Conservation (phyloP, 2,329 filamentous ascomycete species). For the Trichoderma guizhouense region DNA sequence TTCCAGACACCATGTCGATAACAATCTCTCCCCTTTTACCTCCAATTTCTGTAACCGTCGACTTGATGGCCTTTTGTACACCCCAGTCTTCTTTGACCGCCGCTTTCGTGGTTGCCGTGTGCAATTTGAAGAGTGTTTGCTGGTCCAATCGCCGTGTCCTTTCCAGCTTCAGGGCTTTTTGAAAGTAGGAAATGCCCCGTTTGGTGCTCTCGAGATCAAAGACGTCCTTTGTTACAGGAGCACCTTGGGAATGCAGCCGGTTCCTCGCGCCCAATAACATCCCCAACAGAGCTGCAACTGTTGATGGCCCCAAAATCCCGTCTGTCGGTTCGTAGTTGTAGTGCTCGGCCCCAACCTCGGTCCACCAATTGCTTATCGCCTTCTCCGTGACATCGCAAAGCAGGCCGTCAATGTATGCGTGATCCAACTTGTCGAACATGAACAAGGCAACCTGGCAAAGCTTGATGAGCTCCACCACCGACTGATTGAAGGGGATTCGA, state of each 20-base stretch:
- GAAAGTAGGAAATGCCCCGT: slow-evolving; percentile 80
- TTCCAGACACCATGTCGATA: slow-evolving; percentile 85
- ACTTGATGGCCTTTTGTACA: slow-evolving; percentile 91
- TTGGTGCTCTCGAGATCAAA: slow-evolving; percentile 84
- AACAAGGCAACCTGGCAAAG: slow-evolving; percentile 86
- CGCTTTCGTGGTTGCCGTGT: slow-evolving; percentile 82
- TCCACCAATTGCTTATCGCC: slow-evolving; percentile 93
- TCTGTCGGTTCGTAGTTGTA: slow-evolving; percentile 92
- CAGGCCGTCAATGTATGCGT: slow-evolving; percentile 85
- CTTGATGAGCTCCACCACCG: slow-evolving; percentile 85
- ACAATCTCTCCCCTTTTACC: slow-evolving; percentile 93
- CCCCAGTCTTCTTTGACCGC: slow-evolving; percentile 87
- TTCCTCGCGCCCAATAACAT: slow-evolving; percentile 88
- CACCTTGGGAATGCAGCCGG: slow-evolving; percentile 77
- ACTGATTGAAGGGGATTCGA: slow-evolving; percentile 70
- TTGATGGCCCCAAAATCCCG: slow-evolving; percentile 87
- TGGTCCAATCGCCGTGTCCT: slow-evolving; percentile 77
- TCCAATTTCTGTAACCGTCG: slow-evolving; percentile 87
- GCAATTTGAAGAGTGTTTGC: slow-evolving; percentile 75
- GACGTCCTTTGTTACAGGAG: slow-evolving; percentile 82
- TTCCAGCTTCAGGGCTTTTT: slow-evolving; percentile 80
- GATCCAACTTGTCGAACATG: slow-evolving; percentile 82
- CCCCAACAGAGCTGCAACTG: slow-evolving; percentile 81
- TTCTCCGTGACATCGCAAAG: slow-evolving; percentile 91
- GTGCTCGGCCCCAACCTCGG: slow-evolving; percentile 84